phyloP scores from a whole-genome alignment of 2,329 filamentous ascomycete species.

The Aspergillus sp. region DNA sequence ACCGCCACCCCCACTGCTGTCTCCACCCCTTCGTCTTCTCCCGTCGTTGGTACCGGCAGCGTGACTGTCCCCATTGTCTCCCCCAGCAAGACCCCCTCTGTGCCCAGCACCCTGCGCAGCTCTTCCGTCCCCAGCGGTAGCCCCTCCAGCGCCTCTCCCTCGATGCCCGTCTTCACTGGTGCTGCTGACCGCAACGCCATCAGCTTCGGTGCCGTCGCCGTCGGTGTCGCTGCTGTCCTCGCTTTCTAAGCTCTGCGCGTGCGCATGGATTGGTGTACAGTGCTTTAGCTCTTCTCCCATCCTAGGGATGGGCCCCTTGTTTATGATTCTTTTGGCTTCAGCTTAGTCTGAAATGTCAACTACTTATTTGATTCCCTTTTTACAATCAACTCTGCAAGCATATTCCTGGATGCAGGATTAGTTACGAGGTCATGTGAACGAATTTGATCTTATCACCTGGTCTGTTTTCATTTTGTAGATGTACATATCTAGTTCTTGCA shows the following conservation, averaged over 20 bases:
- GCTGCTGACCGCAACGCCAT: slow-evolving; percentile 29
- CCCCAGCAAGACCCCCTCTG: not conserved
- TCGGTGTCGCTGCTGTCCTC: slow-evolving; percentile 29
- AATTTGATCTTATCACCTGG: no score
- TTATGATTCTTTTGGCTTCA: no score
- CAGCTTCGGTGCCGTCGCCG: slow-evolving; percentile 31
- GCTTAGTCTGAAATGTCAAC: no score
- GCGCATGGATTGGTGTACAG: no score
- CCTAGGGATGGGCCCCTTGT: no score
- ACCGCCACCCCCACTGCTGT: slow-evolving; percentile 1
- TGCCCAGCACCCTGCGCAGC: slow-evolving; percentile 5
- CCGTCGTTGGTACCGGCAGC: slow-evolving; percentile 1
- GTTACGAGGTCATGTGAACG: no score
- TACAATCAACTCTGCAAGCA: no score
- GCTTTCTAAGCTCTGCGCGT: slow-evolving; percentile 23
- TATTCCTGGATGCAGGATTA: no score
- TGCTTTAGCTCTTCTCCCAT: no score
- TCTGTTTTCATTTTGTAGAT: no score
- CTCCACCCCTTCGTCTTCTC: slow-evolving; percentile 2
- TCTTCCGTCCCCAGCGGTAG: slow-evolving; percentile 7
- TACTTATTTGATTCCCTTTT: no score
- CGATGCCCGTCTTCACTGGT: slow-evolving; percentile 21
- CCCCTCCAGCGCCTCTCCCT: slow-evolving; percentile 7
- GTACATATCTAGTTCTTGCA: no score
- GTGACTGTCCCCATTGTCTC: slow-evolving; percentile 2